Base-by-base conservation (phyloP, 768 basidiomycete genomes). In the Rhodotorula toruloides region DNA sequence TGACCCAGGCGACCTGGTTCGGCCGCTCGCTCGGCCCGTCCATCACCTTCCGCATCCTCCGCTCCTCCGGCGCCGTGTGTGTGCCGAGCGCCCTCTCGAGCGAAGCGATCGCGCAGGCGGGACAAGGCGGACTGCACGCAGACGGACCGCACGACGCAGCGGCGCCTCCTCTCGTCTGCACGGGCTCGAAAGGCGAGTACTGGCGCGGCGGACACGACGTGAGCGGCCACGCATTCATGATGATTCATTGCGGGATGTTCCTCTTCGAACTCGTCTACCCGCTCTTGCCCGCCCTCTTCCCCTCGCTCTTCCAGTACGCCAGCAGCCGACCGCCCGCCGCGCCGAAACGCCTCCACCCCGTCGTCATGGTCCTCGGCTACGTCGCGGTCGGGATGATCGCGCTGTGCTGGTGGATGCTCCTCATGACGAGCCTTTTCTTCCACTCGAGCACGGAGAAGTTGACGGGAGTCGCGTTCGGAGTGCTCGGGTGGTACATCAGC, bases 201-300 rank as follows among this genome's bases (percentile, higher is more conserved):
- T 79, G 94, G 68, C 82, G 84, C 58, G 83, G 81, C 47, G 94
- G 94, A 0, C 91, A 96, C 76, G 94, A 98, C 73, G 84, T 97
- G 21, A 93, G 91, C 0, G 94, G 94, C 12, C 94, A 97, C 75
- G 81, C 91, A 37, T 97, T 96, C 80, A 82, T 98, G 67, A 82
- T 97, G 69, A 87, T 87, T 4, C 83, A 94, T 80, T 81, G 86
- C 21, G 79, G 82, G 21, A 80, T 94, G 32, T 88, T 96, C 76
- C 82, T 97, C 47, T 81, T 84, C 14, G 63, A 72, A 29, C 40
- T 56, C 58, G 44, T 68, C 34, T 39, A 49, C 32, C 71, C 71
- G 9, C 55, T 67, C 49, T 57, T 72, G 10, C 61, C 63, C 19
- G 47, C 65, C 17, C 52, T 67, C 39, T 50, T 64, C 50, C 69